These are phyloP conservation scores for Neckera pumila DNA, from an alignment of 225 moss, liverwort and hornwort genomes.

Conservation along the genomic window DNA sequence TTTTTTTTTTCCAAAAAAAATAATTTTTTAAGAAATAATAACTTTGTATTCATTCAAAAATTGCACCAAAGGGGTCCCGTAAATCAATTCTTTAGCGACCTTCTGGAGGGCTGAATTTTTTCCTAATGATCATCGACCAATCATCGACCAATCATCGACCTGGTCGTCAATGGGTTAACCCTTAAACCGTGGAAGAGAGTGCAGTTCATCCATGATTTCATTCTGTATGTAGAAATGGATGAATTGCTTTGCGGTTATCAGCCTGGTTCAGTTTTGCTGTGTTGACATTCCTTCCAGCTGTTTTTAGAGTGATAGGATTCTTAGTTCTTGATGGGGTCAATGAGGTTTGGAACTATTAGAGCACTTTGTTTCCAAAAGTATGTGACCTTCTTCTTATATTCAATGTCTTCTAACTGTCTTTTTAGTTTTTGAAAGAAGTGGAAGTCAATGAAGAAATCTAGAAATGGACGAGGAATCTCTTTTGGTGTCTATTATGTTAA, in stretches of 20 bases:
- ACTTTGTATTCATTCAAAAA: too few relatives aligned
- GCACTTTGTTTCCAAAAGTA: neutral
- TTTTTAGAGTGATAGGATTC: neutral
- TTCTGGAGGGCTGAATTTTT: too few relatives aligned
- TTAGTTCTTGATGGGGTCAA: neutral
- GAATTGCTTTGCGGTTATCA: neutral
- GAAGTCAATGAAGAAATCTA: neutral
- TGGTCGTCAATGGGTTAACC: too few relatives aligned
- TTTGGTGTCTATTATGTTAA: neutral
- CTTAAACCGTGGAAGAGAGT: neutral
- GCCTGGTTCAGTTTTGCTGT: too few relatives aligned
- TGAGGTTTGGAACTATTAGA: neutral
- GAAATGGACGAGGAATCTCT: neutral
- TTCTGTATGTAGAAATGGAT: neutral
- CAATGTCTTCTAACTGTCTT: neutral
- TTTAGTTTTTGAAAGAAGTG: neutral
- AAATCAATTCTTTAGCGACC: too few relatives aligned
- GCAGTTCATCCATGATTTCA: neutral
- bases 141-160: too few relatives aligned
- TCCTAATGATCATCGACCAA: too few relatives aligned
- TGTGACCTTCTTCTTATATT: neutral
- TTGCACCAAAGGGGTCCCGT: too few relatives aligned
- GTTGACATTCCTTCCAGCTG: neutral
- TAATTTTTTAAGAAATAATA: too few relatives aligned
- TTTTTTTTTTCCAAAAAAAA: too few relatives aligned